phyloP scores from a whole-genome alignment of 352 stramenopile genomes.

The Globisporangium okanoganense region DNA sequence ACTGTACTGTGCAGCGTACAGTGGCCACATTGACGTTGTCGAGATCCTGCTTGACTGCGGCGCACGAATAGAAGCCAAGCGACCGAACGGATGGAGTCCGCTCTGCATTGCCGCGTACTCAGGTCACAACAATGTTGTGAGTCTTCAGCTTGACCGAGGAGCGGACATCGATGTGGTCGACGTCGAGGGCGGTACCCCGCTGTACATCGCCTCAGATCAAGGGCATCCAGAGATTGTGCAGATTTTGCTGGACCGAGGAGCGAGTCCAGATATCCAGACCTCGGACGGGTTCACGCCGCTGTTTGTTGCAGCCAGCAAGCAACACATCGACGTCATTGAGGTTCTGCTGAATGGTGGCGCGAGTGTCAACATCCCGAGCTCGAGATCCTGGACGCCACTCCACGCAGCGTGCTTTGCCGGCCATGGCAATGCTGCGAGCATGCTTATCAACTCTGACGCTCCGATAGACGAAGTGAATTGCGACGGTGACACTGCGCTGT shows the following conservation, averaged over 20 bases:
- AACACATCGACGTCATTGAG: no score
- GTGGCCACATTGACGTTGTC: no score
- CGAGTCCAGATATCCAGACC: no score
- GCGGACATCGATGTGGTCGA: background rate
- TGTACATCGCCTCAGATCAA: background rate
- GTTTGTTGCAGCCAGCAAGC: no score
- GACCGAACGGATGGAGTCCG: no score
- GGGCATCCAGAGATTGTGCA: background rate
- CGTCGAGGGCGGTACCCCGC: background rate
- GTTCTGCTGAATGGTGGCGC: no score
- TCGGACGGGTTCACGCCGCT: no score
- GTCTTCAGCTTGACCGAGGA: background rate
- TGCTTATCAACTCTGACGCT: background rate
- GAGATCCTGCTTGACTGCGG: no score
- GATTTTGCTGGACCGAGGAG: background rate
- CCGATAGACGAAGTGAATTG: background rate
- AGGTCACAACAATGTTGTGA: background rate
- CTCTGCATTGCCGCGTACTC: no score
- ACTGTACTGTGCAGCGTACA: no score
- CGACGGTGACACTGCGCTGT: background rate
- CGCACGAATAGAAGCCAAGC: no score
- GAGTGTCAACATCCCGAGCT: background rate
- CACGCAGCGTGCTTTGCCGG: background rate
- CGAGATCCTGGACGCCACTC: background rate
- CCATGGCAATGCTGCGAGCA: background rate